Conservation (phyloP, 768 basidiomycete genomes). For the Amanita brunnescens region DNA sequence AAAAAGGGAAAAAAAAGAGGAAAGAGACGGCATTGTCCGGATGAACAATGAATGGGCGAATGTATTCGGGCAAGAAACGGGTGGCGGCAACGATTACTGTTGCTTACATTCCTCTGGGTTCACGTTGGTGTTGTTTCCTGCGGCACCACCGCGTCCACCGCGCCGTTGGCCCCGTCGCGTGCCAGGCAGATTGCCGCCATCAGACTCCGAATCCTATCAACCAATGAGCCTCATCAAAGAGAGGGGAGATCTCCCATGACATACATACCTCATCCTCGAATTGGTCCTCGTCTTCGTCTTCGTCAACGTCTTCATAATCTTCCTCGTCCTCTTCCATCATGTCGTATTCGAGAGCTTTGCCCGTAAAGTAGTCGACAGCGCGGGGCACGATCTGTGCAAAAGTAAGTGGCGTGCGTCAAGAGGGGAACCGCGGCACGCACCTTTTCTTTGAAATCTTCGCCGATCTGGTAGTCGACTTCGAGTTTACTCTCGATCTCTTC, state of each 20-base stretch:
- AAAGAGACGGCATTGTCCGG: not conserved
- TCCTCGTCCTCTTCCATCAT: constrained; percentile 52
- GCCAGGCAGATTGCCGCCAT: constrained; percentile 47
- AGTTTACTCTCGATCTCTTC: constrained; percentile 90
- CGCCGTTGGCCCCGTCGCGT: constrained; percentile 50
- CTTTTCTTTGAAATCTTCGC: constrained; percentile 97
- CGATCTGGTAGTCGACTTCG: constrained; percentile 96
- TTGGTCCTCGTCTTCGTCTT: constrained; percentile 52
- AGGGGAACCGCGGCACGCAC: constrained; percentile 27
- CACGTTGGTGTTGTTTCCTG: constrained; percentile 32
- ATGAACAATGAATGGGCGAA: not conserved
- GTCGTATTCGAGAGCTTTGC: constrained; percentile 87
- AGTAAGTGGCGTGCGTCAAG: not conserved
- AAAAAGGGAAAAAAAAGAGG: not conserved
- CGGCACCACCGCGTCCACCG: constrained; percentile 42
- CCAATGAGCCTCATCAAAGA: not conserved
- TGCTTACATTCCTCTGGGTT: constrained; percentile 90
- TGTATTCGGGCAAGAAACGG: not conserved
- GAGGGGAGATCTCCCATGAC: constrained; percentile 5
- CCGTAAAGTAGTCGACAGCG: constrained; percentile 96
- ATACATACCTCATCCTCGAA: constrained; percentile 49
- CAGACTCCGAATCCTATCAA: constrained; percentile 59
- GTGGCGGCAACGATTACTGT: constrained; percentile 39
- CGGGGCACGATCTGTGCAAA: constrained; percentile 75
- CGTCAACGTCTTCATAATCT: constrained; percentile 50